Evolutionary conservation across 2,329 filamentous ascomycete species (phyloP).

Genomic region (Diaporthe vexans): DNA sequence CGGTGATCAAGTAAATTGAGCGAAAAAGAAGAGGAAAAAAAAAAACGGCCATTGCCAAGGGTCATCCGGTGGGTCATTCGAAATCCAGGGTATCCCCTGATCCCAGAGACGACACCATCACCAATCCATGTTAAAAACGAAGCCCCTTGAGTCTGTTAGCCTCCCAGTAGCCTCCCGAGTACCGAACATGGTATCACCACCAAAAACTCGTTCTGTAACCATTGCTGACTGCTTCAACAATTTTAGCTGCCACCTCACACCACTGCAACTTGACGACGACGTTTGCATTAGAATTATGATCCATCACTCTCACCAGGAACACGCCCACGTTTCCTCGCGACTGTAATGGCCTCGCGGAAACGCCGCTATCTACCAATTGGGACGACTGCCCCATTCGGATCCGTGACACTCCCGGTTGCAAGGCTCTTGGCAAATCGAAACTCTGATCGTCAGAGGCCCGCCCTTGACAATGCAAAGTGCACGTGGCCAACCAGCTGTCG

Average conservation of each 20-base stretch:
- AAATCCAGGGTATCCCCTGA: slow-evolving; percentile 11
- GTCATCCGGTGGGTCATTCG: not conserved
- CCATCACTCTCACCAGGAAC: not conserved
- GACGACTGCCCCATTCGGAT: slow-evolving; percentile 28
- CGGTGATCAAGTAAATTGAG: not conserved
- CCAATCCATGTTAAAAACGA: slow-evolving; percentile 1
- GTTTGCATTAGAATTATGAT: not conserved
- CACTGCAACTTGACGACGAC: not conserved
- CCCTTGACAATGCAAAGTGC: slow-evolving; percentile 18
- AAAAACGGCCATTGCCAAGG: slow-evolving; percentile 17
- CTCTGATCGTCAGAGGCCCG: slow-evolving; percentile 31
- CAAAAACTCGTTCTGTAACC: not conserved
- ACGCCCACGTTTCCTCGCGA: not conserved
- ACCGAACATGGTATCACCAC: slow-evolving; percentile 12
- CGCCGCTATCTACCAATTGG: slow-evolving; percentile 14
- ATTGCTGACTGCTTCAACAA: slow-evolving; percentile 5
- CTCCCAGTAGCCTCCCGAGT: slow-evolving; percentile 23
- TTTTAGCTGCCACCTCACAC: not conserved
- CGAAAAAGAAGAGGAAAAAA: too few species aligned
- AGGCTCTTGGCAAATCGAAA: slow-evolving; percentile 39
- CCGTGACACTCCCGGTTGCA: slow-evolving; percentile 39
- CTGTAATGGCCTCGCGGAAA: slow-evolving; percentile 1
- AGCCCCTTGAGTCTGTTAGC: not conserved
- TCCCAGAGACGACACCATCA: not conserved
- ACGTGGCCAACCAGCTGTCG: slow-evolving; percentile 11